Percentiles rank a stretch among this genome's conserved stretches.
Evolutionary conservation across 2,329 filamentous ascomycete genomes (phyloP).

Genomic region (Davidsoniella australis): DNA sequence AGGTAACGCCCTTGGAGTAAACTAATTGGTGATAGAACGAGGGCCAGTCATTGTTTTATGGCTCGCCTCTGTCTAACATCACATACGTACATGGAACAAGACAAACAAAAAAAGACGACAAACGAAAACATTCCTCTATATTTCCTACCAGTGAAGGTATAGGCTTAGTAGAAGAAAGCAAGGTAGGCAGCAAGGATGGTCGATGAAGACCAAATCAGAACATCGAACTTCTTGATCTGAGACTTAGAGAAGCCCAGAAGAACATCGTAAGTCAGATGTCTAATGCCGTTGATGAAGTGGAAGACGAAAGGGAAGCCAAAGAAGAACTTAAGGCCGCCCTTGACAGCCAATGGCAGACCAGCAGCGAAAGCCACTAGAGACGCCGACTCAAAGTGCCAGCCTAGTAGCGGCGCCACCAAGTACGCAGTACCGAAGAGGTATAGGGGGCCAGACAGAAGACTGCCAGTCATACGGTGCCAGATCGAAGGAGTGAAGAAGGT

Average conservation of each 20-base stretch:
- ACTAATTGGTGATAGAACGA: background rate
- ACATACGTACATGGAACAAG: too few relatives aligned
- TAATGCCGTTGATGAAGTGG: slow-evolving; percentile 38
- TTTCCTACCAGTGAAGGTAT: too few relatives aligned
- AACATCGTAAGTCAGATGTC: slow-evolving; percentile 37
- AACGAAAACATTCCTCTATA: background rate
- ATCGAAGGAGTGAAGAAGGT: slow-evolving; percentile 61
- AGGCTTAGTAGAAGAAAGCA: slow-evolving; percentile 29
- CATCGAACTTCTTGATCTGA: slow-evolving; percentile 29
- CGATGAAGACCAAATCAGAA: slow-evolving; percentile 29
- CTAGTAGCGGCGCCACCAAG: slow-evolving; percentile 60
- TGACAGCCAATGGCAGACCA: slow-evolving; percentile 39
- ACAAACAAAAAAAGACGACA: background rate
- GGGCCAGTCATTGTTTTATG: too few relatives aligned
- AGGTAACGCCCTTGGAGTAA: background rate
- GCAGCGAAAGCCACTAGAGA: slow-evolving; percentile 44
- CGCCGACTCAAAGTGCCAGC: slow-evolving; percentile 41
- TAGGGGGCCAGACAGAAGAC: slow-evolving; percentile 50
- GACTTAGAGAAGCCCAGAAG: slow-evolving; percentile 33
- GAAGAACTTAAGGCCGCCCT: slow-evolving; percentile 38
- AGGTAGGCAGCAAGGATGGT: slow-evolving; percentile 27
- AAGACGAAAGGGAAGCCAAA: slow-evolving; percentile 42
- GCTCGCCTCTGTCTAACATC: too few relatives aligned
- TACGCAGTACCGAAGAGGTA: slow-evolving; percentile 73
- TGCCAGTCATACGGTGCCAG: slow-evolving; percentile 73